Evolutionary conservation across 2,329 filamentous ascomycete genomes (phyloP).

Genomic region (Aureobasidium sp.): DNA sequence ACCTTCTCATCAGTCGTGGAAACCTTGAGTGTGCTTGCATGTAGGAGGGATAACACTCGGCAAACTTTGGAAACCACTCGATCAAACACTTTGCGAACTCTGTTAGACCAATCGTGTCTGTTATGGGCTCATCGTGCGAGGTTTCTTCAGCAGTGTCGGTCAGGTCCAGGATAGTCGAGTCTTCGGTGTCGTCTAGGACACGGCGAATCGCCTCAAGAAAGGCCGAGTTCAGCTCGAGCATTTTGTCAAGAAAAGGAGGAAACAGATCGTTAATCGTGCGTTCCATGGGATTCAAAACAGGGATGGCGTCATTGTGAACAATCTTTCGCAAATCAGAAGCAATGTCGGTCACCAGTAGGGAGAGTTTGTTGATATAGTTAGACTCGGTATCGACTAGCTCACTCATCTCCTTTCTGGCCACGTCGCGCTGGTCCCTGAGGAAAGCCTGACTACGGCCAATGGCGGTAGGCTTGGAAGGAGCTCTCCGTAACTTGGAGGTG

Average conservation of each 20-base stretch:
- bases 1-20: conserved; percentile 68
- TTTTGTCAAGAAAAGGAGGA: conserved; percentile 69
- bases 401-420: conserved; percentile 77
- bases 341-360: conserved; percentile 73
- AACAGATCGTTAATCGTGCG: conserved; percentile 55
- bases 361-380: conserved; percentile 82
- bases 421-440: conserved; percentile 72
- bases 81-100: conserved; percentile 74
- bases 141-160: conserved; percentile 45
- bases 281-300: conserved; percentile 39
- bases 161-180: conserved; percentile 70
- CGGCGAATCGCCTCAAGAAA: conserved; percentile 72
- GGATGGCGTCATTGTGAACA: conserved; percentile 33
- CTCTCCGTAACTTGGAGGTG: conserved; percentile 74
- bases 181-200: conserved; percentile 76
- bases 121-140: conserved; percentile 29
- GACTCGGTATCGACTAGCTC: conserved; percentile 92
- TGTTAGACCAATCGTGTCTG: conserved; percentile 63
- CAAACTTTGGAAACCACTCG: conserved; percentile 90
- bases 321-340: conserved; percentile 72
- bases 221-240: conserved; percentile 70
- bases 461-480: conserved; percentile 78
- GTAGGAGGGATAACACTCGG: conserved; percentile 85
- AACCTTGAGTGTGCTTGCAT: conserved; percentile 86
- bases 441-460: conserved; percentile 73